Base-by-base conservation (phyloP, 257 asterid species). In the Dorcoceras hygrometricum region DNA sequence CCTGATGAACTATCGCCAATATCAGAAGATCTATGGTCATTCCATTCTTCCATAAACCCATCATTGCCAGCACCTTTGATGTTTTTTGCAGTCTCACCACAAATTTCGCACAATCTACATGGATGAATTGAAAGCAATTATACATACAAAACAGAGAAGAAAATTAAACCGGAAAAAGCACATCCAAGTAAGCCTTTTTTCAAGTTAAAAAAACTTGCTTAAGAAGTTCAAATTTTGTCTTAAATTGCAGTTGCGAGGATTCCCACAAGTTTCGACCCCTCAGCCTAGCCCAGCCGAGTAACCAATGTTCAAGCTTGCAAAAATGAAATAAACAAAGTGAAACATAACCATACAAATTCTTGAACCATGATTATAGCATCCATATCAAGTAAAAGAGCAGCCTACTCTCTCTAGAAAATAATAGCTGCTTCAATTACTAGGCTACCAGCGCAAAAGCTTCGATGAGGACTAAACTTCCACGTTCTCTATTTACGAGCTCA, bases 51-150 rank as follows among this genome's bases (percentile, higher is more conserved):
- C 80, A 90, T 77, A 76, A 90, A 84, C 24, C 78, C 76, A 6
- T 34, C 57, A 50, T 81, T 85, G 4, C 81, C 73, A 3, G 71
- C 57, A 11, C 93, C 93, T 2, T 77, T 77, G 18, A 86, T 65
- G 65, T 90, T 86, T 72, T 75, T 78, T 20, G 87, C 97, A 12
- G 71, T 75, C 77, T 76, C 77, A 16, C 93, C 87, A 64, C 97
- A 90, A 67, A 90, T 88, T 80, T 88, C 97, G 51, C 97, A 90
- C 60, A 79, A 63, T 78, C 97, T 90, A 90, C 83, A 74, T 62
- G 9, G 28, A 69, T 24, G 10, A 20, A 28, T 27, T 20, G 25
- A 55, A 31, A 67, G 20, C 12, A 36, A 72, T 43, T 48, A 68
- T 7, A 59, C 51, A 9, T 4, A 43, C 53, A 3, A 43, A 43